Percentiles rank a stretch among this genome's conserved stretches.
phyloP scores from a whole-genome alignment of 495 filamentous ascomycete species.

The Podospora conica region DNA sequence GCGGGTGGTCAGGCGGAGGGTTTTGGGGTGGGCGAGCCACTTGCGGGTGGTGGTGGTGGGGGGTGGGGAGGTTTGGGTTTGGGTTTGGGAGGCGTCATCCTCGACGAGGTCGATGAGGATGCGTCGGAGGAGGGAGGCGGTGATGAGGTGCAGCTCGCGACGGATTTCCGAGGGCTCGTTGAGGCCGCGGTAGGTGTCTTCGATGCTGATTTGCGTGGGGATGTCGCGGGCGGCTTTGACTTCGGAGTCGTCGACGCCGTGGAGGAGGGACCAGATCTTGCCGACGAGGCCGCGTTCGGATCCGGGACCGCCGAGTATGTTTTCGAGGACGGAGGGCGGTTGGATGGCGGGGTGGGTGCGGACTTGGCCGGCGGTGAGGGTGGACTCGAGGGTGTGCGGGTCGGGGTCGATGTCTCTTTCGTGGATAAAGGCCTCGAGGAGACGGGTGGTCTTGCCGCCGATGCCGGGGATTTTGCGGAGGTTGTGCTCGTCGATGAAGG shows the following conservation, averaged over 20 bases:
- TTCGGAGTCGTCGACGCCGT: conserved; percentile 58
- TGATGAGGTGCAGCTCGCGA: conserved; percentile 56
- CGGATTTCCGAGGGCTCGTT: conserved; percentile 52
- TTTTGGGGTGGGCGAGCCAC: conserved; percentile 46
- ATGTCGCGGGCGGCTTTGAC: conserved; percentile 65
- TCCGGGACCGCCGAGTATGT: conserved; percentile 62
- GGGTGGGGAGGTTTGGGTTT: not conserved
- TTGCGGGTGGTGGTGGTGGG: conserved; percentile 12
- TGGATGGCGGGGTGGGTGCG: conserved; percentile 52
- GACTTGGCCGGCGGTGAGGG: conserved; percentile 60
- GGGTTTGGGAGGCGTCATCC: not conserved
- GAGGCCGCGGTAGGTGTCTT: conserved; percentile 73
- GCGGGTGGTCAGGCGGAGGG: conserved; percentile 71
- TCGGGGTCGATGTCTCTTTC: conserved; percentile 32
- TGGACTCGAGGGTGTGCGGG: conserved; percentile 34
- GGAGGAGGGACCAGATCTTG: conserved; percentile 55
- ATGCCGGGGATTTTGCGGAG: conserved; percentile 84
- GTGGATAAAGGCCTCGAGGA: conserved; percentile 58
- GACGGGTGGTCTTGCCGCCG: conserved; percentile 68
- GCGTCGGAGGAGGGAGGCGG: conserved; percentile 64
- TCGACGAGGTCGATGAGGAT: conserved; percentile 71
- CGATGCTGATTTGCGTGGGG: conserved; percentile 88
- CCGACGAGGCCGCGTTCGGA: conserved; percentile 59
- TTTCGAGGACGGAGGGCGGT: conserved; percentile 52
- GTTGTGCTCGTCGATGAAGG: conserved; percentile 69